A percentile compares a stretch with the other conserved stretches of the same genome.
Evolutionary conservation across 768 basidiomycete species (phyloP).

Genomic region (Boletus insuetus): DNA sequence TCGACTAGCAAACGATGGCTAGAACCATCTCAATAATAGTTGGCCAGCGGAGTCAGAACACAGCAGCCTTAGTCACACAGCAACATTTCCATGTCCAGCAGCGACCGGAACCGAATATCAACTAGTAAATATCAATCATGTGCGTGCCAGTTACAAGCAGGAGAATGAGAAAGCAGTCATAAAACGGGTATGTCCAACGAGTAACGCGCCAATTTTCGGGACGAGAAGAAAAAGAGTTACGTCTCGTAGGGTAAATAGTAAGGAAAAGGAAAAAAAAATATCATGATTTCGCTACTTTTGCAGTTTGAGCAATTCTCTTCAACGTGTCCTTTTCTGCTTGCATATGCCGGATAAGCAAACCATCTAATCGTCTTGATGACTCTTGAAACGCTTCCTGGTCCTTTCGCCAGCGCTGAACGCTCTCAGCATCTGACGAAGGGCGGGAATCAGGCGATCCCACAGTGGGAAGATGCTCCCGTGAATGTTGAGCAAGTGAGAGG

Average conservation of each 20-base stretch:
- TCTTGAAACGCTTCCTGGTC: conserved; percentile 45
- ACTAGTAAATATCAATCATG: conserved; percentile 20
- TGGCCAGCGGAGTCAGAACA: conserved; percentile 36
- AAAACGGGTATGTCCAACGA: conserved; percentile 27
- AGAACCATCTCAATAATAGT: conserved; percentile 20
- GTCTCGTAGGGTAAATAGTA: conserved; percentile 17
- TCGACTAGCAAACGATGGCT: conserved; percentile 8
- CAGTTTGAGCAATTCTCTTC: conserved; percentile 63
- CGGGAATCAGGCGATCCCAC: conserved; percentile 11
- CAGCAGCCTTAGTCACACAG: conserved; percentile 13
- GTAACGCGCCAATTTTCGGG: conserved; percentile 12
- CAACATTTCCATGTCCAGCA: not conserved
- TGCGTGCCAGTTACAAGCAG: conserved; percentile 28
- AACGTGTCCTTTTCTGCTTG: conserved; percentile 79
- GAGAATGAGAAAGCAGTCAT: conserved; percentile 16
- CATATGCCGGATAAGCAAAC: conserved; percentile 79
- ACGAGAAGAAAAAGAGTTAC: conserved; percentile 2
- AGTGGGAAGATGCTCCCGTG: conserved; percentile 38
- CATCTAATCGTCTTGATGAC: conserved; percentile 66
- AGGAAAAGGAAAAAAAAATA: not conserved
- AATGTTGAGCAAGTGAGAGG: conserved; percentile 37
- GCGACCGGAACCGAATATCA: conserved; percentile 1
- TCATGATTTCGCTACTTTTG: conserved; percentile 34
- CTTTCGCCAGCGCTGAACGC: conserved; percentile 26
- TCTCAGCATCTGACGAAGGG: conserved; percentile 14